Evolutionary conservation across 2,329 filamentous ascomycete species (phyloP).

Genomic region (Corinectria fuckeliana): DNA sequence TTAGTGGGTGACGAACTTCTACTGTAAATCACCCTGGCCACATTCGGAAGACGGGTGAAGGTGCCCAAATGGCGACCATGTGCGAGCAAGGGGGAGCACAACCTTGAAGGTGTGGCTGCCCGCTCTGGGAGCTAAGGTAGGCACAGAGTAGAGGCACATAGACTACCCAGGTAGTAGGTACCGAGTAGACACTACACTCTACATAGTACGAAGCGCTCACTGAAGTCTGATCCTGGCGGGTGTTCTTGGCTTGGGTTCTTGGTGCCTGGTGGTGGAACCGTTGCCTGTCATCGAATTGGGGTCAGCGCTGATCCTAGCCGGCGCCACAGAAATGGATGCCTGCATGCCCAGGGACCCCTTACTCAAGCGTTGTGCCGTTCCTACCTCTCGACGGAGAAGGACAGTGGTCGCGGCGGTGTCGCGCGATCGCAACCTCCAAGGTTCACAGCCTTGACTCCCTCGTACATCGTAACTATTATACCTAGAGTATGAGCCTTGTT

Average conservation of each 20-base stretch:
- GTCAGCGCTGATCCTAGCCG: conserved; percentile 33
- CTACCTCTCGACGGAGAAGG: background rate
- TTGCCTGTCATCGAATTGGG: conserved; percentile 34
- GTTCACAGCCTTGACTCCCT: conserved; percentile 1
- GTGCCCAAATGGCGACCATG: conserved; percentile 29
- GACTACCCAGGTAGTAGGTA: too few relatives aligned
- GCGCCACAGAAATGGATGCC: conserved; percentile 27
- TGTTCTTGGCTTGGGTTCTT: conserved; percentile 9
- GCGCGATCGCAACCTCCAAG: conserved; percentile 6
- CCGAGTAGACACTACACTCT: too few relatives aligned
- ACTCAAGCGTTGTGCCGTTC: conserved; percentile 7
- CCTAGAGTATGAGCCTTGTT: background rate
- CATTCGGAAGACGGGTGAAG: conserved; percentile 25
- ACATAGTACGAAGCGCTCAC: conserved; percentile 5
- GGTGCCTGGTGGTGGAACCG: conserved; percentile 31
- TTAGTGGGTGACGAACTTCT: conserved; percentile 23
- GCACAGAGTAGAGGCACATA: too few relatives aligned
- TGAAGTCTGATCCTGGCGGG: conserved; percentile 24
- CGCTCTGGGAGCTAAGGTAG: background rate
- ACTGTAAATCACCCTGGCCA: conserved; percentile 18
- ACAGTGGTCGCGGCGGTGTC: conserved; percentile 10
- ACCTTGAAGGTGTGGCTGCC: conserved; percentile 26
- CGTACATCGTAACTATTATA: too few relatives aligned
- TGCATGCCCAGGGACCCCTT: conserved; percentile 24
- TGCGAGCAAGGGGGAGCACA: conserved; percentile 28